Base-by-base conservation (phyloP, 108 stramenopile genomes). In the Parietichytrium sp. region DNA sequence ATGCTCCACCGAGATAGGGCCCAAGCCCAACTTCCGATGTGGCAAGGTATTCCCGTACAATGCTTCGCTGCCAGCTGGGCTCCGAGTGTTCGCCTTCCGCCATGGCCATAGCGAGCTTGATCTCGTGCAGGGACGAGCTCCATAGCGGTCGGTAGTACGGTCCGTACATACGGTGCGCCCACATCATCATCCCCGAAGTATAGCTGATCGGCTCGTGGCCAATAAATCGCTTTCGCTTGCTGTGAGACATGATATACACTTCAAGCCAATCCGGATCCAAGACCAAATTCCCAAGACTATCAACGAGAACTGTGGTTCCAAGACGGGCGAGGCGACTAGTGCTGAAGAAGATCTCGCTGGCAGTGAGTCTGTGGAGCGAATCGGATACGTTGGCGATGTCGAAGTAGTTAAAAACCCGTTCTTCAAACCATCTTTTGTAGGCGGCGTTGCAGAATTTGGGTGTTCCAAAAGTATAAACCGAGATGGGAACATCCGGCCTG, bases 381-480 rank as follows among this genome's bases (percentile, higher is more conserved):
- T 72, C 61, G 10, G 61, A 72, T n/a, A 72, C 61, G 1, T 72
- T 72, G 10, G 61, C 61, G 45, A 72, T 72, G 42, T 72, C 61
- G 25, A 72, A 72, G 42, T 72, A 42, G 25, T 72, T 72, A n/a
- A 23, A 23, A 7, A 72, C 61, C 61, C 10, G 18, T 8, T 72
- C 61, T 6, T 31, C 20, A 25, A 45, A 72, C 1, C 0, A 13
- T 0, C 25, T 0, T 8, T 27, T 47, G 42, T 45, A 72, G 61
- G 61, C 61, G 6, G n/a, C 38, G 25, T 72, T 72, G 0, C 61
- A 33, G 42, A 72, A 45, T 72, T 42, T 16, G 6, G 61, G 61
- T 47, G 61, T n/a, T n/a, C 61, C 61, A 45, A 72, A 72, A 0
- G 61, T 6, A 1, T 72, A 72, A 6, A 72, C 61, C 23, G 61